These are phyloP conservation scores for Apiotrichum domesticum DNA, from an alignment of 1,284 basidiomycete species.

Conservation along the genomic window DNA sequence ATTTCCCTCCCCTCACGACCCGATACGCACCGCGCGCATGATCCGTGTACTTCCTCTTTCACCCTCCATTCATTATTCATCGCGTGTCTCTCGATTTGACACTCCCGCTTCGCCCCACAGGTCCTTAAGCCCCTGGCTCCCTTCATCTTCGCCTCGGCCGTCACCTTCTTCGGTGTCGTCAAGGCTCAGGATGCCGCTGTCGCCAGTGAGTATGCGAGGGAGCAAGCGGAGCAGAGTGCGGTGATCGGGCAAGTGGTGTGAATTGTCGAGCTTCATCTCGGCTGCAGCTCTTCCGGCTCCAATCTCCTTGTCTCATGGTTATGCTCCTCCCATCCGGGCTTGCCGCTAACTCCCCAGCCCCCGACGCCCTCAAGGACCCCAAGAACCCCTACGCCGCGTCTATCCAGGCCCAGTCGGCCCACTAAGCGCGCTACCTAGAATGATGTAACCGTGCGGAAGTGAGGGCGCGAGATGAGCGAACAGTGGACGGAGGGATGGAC, in stretches of 20 bases:
- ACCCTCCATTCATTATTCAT: not conserved
- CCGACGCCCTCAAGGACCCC: conserved; percentile 32
- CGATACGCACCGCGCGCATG: too few relatives aligned
- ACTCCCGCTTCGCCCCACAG: conserved; percentile 15
- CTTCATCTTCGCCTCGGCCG: conserved; percentile 36
- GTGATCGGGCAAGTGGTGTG: too few relatives aligned
- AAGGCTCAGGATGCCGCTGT: conserved; percentile 37
- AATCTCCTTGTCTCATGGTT: too few relatives aligned
- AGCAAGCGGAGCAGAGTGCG: too few relatives aligned
- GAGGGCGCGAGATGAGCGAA: too few relatives aligned
- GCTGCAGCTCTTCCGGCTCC: too few relatives aligned
- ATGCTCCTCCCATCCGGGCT: too few relatives aligned
- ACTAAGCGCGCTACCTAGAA: conserved; percentile 8
- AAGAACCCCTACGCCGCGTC: conserved; percentile 29
- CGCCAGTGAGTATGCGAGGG: conserved; percentile 26
- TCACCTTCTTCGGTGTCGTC: conserved; percentile 35
- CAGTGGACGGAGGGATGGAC: too few relatives aligned
- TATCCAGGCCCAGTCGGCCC: conserved; percentile 16
- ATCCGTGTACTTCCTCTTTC: not conserved
- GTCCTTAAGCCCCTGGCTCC: conserved; percentile 39
- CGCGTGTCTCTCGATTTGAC: too few relatives aligned
- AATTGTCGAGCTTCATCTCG: too few relatives aligned
- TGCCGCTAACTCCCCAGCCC: conserved; percentile 13
- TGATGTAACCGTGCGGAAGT: conserved; percentile 8
- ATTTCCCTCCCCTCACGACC: too few relatives aligned